These are phyloP conservation scores for Poa pratensis DNA, from an alignment of 176 grass and related monocot genomes.

Conservation along the genomic window DNA sequence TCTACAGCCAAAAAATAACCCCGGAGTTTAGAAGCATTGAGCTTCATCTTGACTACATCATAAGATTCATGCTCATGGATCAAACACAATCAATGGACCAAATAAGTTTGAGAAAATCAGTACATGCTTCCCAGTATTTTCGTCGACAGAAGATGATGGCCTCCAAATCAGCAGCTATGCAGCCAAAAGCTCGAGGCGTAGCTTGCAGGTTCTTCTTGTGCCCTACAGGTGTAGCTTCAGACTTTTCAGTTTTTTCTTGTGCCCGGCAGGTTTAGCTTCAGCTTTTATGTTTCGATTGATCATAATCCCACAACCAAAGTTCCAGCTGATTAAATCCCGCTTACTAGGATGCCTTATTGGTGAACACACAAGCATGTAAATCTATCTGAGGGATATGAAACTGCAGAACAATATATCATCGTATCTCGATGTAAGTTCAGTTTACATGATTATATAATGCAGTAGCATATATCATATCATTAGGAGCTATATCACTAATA, in stretches of 20 bases:
- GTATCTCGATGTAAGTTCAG: neutral
- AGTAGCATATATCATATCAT: too few relatives aligned
- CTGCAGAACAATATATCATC: neutral
- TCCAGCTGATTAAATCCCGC: too few relatives aligned
- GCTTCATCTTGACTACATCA: too few relatives aligned
- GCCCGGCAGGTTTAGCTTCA: neutral
- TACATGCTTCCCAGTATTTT: neutral
- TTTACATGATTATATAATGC: neutral
- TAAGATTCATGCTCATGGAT: too few relatives aligned
- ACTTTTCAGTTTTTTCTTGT: neutral
- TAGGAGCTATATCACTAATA: too few relatives aligned
- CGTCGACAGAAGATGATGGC: constrained; percentile 5
- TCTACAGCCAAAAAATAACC: neutral
- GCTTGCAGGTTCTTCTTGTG: too few relatives aligned
- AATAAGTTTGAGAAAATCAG: too few relatives aligned
- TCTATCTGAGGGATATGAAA: neutral
- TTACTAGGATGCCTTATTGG: neutral
- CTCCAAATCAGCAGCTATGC: neutral
- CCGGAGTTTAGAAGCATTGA: too few relatives aligned
- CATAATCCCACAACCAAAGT: too few relatives aligned
- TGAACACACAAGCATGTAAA: neutral
- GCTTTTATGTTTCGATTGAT: neutral
- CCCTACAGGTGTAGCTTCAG: too few relatives aligned
- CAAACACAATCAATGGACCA: too few relatives aligned
- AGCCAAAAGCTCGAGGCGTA: neutral